These are phyloP conservation scores for Exophiala dermatitidis DNA, from an alignment of 2,329 filamentous ascomycete species.

Conservation along the genomic window DNA sequence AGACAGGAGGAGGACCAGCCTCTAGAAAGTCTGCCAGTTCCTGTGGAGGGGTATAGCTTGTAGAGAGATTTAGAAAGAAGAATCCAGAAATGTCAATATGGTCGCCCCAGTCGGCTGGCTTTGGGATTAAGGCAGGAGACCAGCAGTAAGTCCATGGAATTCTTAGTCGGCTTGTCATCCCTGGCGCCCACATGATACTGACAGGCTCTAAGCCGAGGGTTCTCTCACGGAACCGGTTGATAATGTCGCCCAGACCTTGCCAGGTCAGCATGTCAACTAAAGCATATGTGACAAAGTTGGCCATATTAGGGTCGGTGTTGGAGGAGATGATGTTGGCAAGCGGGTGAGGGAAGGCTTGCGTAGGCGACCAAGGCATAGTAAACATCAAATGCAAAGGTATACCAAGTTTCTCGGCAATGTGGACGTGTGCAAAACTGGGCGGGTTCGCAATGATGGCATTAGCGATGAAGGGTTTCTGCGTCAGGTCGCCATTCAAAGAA, in stretches of 20 bases:
- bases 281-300: conserved; percentile 76
- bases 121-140: conserved; percentile 73
- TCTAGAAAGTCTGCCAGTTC: conserved; percentile 61
- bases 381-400: conserved; percentile 83
- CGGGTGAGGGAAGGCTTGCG: conserved; percentile 77
- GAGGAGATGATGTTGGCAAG: conserved; percentile 72
- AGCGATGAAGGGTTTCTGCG: conserved; percentile 64
- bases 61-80: conserved; percentile 63
- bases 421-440: conserved; percentile 68
- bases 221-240: conserved; percentile 76
- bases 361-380: conserved; percentile 90
- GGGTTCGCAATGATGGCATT: conserved; percentile 85
- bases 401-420: conserved; percentile 70
- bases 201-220: conserved; percentile 68
- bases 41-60: conserved; percentile 57
- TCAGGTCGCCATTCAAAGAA: conserved; percentile 38
- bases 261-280: conserved; percentile 87
- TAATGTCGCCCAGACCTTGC: conserved; percentile 85
- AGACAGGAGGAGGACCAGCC: conserved; percentile 64
- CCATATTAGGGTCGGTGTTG: conserved; percentile 67
- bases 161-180: conserved; percentile 64
- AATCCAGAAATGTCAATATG: conserved; percentile 70
- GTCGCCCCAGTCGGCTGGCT: conserved; percentile 66
- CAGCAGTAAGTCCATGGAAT: conserved; percentile 90
- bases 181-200: conserved; percentile 74